Conservation (phyloP, 2,329 filamentous ascomycete species). For the Emergomyces africanus region DNA sequence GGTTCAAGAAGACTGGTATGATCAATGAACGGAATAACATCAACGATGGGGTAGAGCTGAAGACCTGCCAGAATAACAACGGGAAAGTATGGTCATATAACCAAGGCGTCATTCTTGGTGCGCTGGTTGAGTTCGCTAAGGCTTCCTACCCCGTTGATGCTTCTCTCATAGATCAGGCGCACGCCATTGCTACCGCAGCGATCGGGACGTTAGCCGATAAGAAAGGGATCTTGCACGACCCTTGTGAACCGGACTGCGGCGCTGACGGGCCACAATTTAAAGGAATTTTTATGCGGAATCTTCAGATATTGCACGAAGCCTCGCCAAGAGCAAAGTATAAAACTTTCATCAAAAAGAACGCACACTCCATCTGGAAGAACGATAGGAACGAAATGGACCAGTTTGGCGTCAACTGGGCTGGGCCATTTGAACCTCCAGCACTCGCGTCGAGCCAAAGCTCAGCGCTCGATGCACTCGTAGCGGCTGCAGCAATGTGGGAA, state of each 20-base stretch:
- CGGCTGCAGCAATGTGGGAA: constrained; percentile 28
- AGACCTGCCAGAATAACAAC: constrained; percentile 13
- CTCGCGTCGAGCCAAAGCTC: constrained; percentile 50
- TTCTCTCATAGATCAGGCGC: constrained; percentile 32
- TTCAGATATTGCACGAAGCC: constrained; percentile 44
- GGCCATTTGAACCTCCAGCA: constrained; percentile 39
- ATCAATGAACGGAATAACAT: constrained; percentile 37
- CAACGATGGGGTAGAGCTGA: constrained; percentile 27
- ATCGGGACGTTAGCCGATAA: constrained; percentile 34
- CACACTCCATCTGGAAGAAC: constrained; percentile 51
- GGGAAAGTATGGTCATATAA: constrained; percentile 39
- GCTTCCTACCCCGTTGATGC: constrained; percentile 30
- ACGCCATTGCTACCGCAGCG: constrained; percentile 40
- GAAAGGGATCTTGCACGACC: constrained; percentile 40
- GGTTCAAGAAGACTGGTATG: constrained; percentile 38
- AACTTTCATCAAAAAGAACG: constrained; percentile 47
- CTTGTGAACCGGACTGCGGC: constrained; percentile 41
- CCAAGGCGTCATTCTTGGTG: constrained; percentile 49
- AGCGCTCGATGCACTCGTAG: constrained; percentile 55
- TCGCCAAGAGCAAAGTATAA: constrained; percentile 39
- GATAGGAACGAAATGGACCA: constrained; percentile 35
- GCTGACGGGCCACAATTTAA: constrained; percentile 54
- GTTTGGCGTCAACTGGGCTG: constrained; percentile 54
- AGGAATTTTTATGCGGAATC: constrained; percentile 55
- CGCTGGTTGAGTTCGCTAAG: constrained; percentile 38